Base-by-base conservation (phyloP, 768 basidiomycete species). In the Candolleomyces aberdarensis region DNA sequence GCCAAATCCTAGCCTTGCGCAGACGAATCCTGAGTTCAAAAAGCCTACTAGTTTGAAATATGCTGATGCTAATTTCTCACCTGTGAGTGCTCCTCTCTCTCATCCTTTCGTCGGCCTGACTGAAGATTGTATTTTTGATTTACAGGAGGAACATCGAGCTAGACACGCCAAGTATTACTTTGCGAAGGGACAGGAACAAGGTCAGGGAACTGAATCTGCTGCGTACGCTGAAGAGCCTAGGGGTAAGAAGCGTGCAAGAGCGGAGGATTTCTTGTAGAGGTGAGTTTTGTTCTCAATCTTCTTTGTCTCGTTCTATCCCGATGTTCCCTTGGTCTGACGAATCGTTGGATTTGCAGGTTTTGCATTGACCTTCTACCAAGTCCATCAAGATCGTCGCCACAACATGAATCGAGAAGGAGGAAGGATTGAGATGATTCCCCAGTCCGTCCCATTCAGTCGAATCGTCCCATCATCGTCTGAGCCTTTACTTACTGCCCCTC, bases 181-280 rank as follows among this genome's bases (percentile, higher is more conserved):
- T 72, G 71, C 79, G 57, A 79, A 80, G 69, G 71, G 82, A 64
- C 70, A 71, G 63, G 73, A 72, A 59, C 63, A 72, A 57, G 72
- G 32, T 46, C 67, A 58, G 67, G 66, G 29, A 67, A 59, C 17
- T 58, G 15, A 48, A 13, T 15, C 43, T 36, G 47, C 41, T 47
- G 58, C 41, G 36, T 31, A 29, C n/a, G 65, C 36, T n/a, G 87
- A 89, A 55, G 89, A 90, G 67, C 76, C 82, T 54, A 83, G 89
- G 64, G 91, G 92, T 52, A 91, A 87, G 78, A 94, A 94, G 74
- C 79, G 93, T 51, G 89, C 92, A 51, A 80, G 91, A 65, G 93
- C 93, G 36, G 92, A 94, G 73, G 93, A 94, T 72, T 92, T 91
- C 73, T 74, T 94, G 66, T 92, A 66, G 65, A 53, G 43, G 41